These are phyloP conservation scores for Marchantia paleacea DNA, from an alignment of 225 moss, liverwort and hornwort species.

Conservation along the genomic window DNA sequence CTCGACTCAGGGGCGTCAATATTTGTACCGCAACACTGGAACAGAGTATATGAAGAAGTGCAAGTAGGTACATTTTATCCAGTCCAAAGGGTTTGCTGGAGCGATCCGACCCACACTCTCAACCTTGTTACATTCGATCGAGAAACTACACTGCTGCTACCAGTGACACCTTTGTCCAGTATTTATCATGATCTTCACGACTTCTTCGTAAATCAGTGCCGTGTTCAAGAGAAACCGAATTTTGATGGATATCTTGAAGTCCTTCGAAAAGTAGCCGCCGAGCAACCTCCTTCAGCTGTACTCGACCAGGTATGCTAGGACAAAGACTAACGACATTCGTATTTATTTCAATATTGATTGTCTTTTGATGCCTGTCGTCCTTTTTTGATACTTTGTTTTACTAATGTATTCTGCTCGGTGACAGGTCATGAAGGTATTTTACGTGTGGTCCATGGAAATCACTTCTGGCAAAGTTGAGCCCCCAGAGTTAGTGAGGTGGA, in stretches of 20 bases:
- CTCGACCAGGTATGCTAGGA: conserved; percentile 52
- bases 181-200: conserved; percentile 65
- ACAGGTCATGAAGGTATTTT: conserved; percentile 78
- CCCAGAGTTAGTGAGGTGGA: conserved; percentile 67
- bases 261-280: conserved; percentile 52
- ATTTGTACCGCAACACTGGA: conserved; percentile 57
- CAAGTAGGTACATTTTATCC: conserved; percentile 55
- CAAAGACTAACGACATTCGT: neutral
- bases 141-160: conserved; percentile 15
- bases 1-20: conserved; percentile 52
- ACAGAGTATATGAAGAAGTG: conserved; percentile 48
- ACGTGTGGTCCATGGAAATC: conserved; percentile 60
- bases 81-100: conserved; percentile 57
- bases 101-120: conserved; percentile 64
- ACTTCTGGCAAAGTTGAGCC: conserved; percentile 52
- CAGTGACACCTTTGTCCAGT: conserved; percentile 43
- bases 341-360: neutral
- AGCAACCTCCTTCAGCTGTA: conserved; percentile 50
- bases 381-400: neutral
- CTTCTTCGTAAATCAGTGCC: conserved; percentile 66
- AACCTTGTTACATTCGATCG: conserved; percentile 39
- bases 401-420: neutral
- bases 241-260: conserved; percentile 68
- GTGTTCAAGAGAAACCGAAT: conserved; percentile 62
- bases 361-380: neutral